Base-by-base conservation (phyloP, 2,329 filamentous ascomycete species). In the Monosporascus sp. region DNA sequence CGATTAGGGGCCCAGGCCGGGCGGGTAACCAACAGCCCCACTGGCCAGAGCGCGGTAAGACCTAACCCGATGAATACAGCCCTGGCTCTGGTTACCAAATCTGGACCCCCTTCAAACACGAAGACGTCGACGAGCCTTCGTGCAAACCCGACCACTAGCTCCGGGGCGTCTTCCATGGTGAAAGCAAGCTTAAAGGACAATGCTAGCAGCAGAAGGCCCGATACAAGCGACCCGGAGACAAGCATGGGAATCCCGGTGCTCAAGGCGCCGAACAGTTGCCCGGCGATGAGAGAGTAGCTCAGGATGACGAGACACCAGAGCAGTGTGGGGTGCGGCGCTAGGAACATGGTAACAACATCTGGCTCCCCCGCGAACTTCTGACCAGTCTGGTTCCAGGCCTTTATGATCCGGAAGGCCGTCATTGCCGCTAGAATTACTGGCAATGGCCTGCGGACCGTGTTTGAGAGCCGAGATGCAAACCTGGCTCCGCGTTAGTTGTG, bases 351-450 rank as follows among this genome's bases (percentile, higher is more conserved):
- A 57, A 89, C 88, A 46, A 97, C 89, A 64, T 97, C 94, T 26
- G 91, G 84, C 40, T 87, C 88, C n/a, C 92, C 92, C 1, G 94
- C 88, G 63, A 91, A 92, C 69, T 99, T 99, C 67, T 97, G 93
- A 5, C 94, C 94, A 0, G 94, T 97, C 69, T 97, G 94, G 66
- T 97, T 97, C 93, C 93, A 99, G 52, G 87, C 82, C 44, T 90
- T 78, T 38, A 85, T 74, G 2, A 96, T 63, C 37, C 92, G 82
- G 51, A 90, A 80, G 7, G 83, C 72, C 1, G 78, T 64, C 7
- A 93, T 75, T 0, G 88, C 75, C 34, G 79, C 62, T 16, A 81
- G 40, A 1, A 66, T 59, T 7, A 67, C 65, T 5, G 66, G 48
- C 0, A 68, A 43, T 1, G 65, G 65, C 9, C 61, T 63, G 5